phyloP scores from a whole-genome alignment of 228 moss, liverwort and hornwort genomes.

The Sphagnum magellanicum region DNA sequence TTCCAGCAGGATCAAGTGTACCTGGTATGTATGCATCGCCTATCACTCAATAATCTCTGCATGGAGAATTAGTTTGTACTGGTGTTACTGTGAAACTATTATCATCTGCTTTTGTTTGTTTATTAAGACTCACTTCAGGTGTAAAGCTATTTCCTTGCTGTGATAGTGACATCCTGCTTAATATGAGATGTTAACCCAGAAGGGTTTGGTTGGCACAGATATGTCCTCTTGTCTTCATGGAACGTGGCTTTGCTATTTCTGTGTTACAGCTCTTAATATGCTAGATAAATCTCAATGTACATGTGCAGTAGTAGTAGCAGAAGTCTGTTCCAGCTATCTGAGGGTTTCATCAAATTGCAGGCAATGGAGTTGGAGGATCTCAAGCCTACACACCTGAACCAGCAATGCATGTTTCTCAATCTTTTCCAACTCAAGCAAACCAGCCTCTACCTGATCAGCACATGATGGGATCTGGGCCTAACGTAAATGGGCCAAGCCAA shows the following conservation, averaged over 20 bases:
- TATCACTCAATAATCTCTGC: background rate
- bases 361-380: background rate
- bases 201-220: too few species aligned
- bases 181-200: background rate
- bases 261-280: too few species aligned
- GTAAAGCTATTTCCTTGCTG: background rate
- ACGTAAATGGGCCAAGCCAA: background rate
- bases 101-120: too few species aligned
- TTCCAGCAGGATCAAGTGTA: background rate
- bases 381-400: background rate
- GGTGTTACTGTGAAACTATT: background rate
- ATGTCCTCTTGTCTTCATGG: constrained; percentile 3
- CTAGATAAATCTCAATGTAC: background rate
- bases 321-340: background rate
- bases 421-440: background rate
- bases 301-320: background rate
- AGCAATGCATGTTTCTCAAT: background rate
- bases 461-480: too few species aligned
- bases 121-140: too few species aligned
- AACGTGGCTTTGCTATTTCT: too few species aligned
- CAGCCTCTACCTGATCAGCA: background rate
- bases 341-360: background rate
- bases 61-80: background rate
- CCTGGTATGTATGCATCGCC: background rate
- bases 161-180: background rate